Evolutionary conservation across 345 rosid species (phyloP), one percentile per base, ranked within the genome.

Genomic region (Eucalyptus leucophloia): DNA sequence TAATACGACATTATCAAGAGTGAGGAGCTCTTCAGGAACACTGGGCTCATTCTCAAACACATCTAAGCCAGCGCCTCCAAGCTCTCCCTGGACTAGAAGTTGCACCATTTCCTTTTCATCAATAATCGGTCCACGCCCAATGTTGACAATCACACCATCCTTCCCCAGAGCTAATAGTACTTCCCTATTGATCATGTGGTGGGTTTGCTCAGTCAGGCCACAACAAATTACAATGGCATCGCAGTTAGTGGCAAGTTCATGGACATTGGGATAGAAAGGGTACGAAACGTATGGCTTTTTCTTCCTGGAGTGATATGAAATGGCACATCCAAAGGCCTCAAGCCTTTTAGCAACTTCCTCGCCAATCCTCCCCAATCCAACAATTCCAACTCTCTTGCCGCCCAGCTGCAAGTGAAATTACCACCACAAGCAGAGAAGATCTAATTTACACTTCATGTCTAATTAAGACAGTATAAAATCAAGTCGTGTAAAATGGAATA

Each of bases 11-110:
- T 92, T 93, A 44, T 94, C 94, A 91, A 93, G 69, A 15, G 60
- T 88, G 51, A 90, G 90, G 5, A 94, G 91, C 87, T 93, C 93
- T 58, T 89, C 8, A 56, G 95, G 94, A 85, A 94, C 93, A 72
- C 85, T 6, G 34, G 96, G 96, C 89, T 95, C 97, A 44, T 93
- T 80, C 92, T 94, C 95, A 65, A 94, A 95, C 89, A 95, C 97
- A 89, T 95, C 97, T 87, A 95, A 89, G 7, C 97, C 96, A 54
- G 96, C 95, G 6, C 96, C 97, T 50, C 89, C 90, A 45, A 94
- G 93, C 86, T 95, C 92, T 69, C 94, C 93, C 44, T 90, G 89
- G 50, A 91, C 89, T 90, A 95, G 89, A 67, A 93, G 92, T 87
- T 89, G 88, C 82, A 94, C 95, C 91, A 95, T 53, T 87, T 93